These are phyloP conservation scores for Dillenia suffruticosa DNA, from an alignment of 164 flowering plant genomes.

Conservation along the genomic window DNA sequence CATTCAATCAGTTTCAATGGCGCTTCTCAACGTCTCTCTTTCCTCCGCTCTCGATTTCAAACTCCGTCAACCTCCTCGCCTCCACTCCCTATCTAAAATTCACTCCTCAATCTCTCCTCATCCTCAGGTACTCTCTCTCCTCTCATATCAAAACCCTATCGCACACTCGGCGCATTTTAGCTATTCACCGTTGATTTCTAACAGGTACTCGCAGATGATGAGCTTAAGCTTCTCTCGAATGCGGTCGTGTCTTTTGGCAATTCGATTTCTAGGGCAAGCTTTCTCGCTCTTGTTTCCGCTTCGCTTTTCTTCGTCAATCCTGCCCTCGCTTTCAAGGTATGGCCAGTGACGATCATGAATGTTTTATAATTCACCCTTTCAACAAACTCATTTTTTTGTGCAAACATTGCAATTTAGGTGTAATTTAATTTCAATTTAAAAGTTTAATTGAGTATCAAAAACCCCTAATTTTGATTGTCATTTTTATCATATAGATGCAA, in stretches of 20 bases:
- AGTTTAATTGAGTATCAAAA: no score
- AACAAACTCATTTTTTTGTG: no score
- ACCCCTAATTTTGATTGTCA: background rate
- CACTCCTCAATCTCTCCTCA: background rate
- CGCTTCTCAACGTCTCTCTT: conserved; percentile 37
- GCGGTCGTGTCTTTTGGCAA: conserved; percentile 24
- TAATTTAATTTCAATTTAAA: background rate
- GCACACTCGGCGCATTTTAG: background rate
- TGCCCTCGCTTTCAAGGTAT: conserved; percentile 81
- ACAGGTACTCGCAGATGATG: background rate
- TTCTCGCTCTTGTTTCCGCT: conserved; percentile 59
- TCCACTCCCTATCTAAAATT: conserved; percentile 12
- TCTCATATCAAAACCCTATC: background rate
- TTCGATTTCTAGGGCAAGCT: conserved; percentile 36
- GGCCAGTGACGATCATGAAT: no score
- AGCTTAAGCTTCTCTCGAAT: conserved; percentile 6
- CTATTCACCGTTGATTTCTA: background rate
- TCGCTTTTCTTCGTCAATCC: conserved; percentile 71
- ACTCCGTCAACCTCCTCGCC: conserved; percentile 15
- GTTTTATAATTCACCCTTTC: background rate
- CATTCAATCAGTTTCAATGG: conserved; percentile 27
- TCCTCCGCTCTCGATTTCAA: conserved; percentile 20
- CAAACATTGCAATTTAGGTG: background rate
- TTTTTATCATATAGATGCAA: no score
- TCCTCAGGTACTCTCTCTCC: background rate